Conservation (phyloP, 805 yeast species). For the Candida broadrunensis region DNA sequence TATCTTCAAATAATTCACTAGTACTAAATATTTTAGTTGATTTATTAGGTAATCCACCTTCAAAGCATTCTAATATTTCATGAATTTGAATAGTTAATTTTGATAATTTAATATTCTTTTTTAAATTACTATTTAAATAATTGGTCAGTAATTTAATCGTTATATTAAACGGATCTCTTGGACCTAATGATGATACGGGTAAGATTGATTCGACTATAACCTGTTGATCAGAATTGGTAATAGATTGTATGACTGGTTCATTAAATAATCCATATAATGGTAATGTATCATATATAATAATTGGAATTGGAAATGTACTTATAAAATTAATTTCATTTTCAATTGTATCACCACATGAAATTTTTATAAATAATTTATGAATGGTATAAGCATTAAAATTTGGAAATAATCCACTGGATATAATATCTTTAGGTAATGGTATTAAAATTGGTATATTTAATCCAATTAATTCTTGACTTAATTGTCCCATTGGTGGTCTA, state of each 20-base stretch:
- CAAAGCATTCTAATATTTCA: conserved; percentile 54
- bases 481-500: conserved; percentile 38
- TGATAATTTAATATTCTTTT: conserved; percentile 37
- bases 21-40: conserved; percentile 39
- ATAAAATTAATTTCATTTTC: conserved; percentile 28
- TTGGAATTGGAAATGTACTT: conserved; percentile 47
- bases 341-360: conserved; percentile 26
- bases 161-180: conserved; percentile 46
- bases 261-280: conserved; percentile 56
- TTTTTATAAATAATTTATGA: conserved; percentile 43
- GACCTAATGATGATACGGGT: conserved; percentile 57
- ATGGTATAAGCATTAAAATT: conserved; percentile 47
- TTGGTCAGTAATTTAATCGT: conserved; percentile 41
- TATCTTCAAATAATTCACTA: conserved; percentile 20
- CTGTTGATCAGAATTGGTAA: conserved; percentile 47
- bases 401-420: conserved; percentile 49
- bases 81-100: conserved; percentile 46
- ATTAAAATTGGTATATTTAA: conserved; percentile 59
- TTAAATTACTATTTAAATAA: conserved; percentile 24
- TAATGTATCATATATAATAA: conserved; percentile 54
- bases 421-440: conserved; percentile 51
- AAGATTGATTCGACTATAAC: conserved; percentile 44
- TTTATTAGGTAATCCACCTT: conserved; percentile 47
- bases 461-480: conserved; percentile 44
- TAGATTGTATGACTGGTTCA: conserved; percentile 46